Evolutionary conservation across 345 rosid genomes (phyloP).

Genomic region (Acer yangbiense): DNA sequence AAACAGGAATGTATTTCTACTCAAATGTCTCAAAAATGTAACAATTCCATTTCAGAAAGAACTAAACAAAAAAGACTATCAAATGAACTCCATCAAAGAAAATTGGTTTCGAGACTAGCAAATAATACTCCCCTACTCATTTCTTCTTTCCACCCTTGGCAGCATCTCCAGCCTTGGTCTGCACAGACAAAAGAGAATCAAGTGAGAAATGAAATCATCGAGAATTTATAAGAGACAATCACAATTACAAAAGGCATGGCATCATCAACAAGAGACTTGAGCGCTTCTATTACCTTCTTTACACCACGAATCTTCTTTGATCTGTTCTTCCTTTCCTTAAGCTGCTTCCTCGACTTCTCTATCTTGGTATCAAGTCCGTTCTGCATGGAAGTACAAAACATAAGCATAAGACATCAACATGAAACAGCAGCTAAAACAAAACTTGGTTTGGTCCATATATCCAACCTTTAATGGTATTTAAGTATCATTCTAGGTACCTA

Average conservation of each 20-base stretch:
- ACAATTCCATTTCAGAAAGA: slow-evolving; percentile 19
- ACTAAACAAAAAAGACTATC: slow-evolving; percentile 25
- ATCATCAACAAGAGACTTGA: background rate
- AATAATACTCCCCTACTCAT: slow-evolving; percentile 31
- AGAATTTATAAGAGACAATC: background rate
- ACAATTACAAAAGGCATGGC: background rate
- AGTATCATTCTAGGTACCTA: background rate
- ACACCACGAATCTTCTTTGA: slow-evolving; percentile 96
- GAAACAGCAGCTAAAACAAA: background rate
- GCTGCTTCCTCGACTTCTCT: slow-evolving; percentile 92
- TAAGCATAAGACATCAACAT: background rate
- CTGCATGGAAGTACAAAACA: slow-evolving; percentile 33
- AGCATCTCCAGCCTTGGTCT: slow-evolving; percentile 95
- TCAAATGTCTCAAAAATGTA: slow-evolving; percentile 17
- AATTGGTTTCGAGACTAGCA: slow-evolving; percentile 14
- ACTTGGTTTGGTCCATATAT: too few relatives aligned
- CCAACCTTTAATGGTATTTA: background rate
- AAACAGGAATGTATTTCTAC: background rate
- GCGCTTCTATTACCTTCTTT: slow-evolving; percentile 65
- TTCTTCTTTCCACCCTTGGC: slow-evolving; percentile 77
- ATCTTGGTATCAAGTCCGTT: slow-evolving; percentile 94
- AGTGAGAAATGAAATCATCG: background rate
- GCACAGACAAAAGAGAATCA: slow-evolving; percentile 16
- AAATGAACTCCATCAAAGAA: slow-evolving; percentile 20
- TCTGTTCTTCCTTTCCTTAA: slow-evolving; percentile 96